Conservation (phyloP, 2,329 filamentous ascomycete species). For the Ceratocystis ficicola region DNA sequence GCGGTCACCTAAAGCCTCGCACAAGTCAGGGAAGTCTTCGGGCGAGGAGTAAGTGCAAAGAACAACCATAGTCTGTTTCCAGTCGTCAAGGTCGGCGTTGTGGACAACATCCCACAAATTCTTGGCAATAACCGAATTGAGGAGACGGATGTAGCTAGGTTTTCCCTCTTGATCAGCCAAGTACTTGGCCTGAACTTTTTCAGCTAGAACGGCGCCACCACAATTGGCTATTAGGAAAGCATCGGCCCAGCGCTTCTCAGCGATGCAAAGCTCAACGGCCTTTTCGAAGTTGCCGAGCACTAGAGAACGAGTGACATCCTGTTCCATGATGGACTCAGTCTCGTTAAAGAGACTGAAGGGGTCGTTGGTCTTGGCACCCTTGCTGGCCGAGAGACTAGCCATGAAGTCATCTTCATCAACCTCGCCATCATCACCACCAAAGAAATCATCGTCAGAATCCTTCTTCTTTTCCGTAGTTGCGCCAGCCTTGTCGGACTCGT, state of each 20-base stretch:
- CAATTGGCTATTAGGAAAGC: slow-evolving; percentile 98
- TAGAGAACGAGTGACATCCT: slow-evolving; percentile 72
- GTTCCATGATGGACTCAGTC: slow-evolving; percentile 72
- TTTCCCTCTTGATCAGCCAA: slow-evolving; percentile 68
- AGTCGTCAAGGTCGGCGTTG: slow-evolving; percentile 82
- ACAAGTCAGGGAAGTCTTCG: slow-evolving; percentile 84
- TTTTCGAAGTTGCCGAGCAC: slow-evolving; percentile 85
- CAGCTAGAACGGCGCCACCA: slow-evolving; percentile 81
- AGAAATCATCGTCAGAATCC: slow-evolving; percentile 64
- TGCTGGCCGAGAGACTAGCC: slow-evolving; percentile 70
- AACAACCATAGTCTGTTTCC: slow-evolving; percentile 95
- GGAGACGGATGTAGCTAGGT: slow-evolving; percentile 81
- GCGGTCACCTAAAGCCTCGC: slow-evolving; percentile 85
- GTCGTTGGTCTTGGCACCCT: slow-evolving; percentile 84
- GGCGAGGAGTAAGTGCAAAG: slow-evolving; percentile 91
- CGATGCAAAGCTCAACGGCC: slow-evolving; percentile 76
- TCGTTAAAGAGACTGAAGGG: slow-evolving; percentile 84
- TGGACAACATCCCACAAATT: slow-evolving; percentile 97
- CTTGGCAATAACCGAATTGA: slow-evolving; percentile 86
- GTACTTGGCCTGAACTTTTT: slow-evolving; percentile 87
- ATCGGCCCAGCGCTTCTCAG: slow-evolving; percentile 83
- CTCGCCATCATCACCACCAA: slow-evolving; percentile 53
- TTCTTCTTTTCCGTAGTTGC: slow-evolving; percentile 39
- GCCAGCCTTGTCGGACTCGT: slow-evolving; percentile 28
- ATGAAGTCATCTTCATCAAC: slow-evolving; percentile 72